phyloP scores from a whole-genome alignment of 805 yeast genomes.

The Sugiyamaella smithiae region DNA sequence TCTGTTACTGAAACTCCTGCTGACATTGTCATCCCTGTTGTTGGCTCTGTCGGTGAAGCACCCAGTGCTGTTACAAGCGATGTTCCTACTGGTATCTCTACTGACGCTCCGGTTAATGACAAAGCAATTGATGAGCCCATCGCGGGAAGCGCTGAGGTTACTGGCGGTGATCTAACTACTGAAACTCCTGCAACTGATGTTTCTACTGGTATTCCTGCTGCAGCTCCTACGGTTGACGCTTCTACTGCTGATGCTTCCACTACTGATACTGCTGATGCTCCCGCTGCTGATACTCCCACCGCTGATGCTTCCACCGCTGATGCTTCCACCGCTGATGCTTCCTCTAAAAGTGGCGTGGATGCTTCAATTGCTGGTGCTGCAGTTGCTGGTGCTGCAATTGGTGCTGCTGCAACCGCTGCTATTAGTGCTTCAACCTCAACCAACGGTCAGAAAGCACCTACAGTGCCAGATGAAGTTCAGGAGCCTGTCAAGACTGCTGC shows the following conservation, averaged over 20 bases:
- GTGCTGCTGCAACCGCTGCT: constrained; percentile 6
- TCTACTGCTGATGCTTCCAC: not conserved
- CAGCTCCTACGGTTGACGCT: not conserved
- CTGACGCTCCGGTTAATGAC: constrained; percentile 2
- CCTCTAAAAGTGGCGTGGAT: no score
- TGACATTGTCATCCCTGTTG: no score
- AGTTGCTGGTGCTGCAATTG: constrained; percentile 11
- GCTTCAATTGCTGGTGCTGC: no score
- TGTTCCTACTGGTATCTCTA: not conserved
- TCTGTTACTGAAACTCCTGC: no score
- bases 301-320: not conserved
- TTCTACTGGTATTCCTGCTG: not conserved
- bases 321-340: not conserved
- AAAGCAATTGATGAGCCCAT: constrained; percentile 1
- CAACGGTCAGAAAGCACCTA: no score
- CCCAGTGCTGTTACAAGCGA: no score
- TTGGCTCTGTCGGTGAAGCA: no score
- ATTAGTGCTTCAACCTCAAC: no score
- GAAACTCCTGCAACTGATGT: constrained; percentile 4
- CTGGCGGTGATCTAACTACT: constrained; percentile 2
- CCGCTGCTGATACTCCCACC: not conserved
- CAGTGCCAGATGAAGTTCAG: no score
- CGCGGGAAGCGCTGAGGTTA: not conserved
- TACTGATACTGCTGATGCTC: not conserved
- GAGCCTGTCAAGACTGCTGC: no score